phyloP scores from a whole-genome alignment of 1,284 basidiomycete genomes.

The Trichosporon inkin region DNA sequence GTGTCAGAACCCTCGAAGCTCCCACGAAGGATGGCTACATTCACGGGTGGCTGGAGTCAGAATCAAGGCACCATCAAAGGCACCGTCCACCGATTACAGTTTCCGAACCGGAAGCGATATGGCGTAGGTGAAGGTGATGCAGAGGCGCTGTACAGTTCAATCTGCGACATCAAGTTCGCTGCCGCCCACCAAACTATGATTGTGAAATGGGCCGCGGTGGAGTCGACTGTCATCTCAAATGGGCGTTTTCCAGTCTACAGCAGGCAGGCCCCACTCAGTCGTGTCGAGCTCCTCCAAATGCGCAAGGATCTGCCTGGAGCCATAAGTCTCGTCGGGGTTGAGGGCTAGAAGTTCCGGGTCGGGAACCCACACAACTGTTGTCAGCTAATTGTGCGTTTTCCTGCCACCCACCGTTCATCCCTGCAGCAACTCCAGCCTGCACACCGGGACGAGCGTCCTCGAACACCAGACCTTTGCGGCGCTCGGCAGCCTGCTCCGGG shows the following conservation, averaged over 20 bases:
- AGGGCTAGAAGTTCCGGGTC: constrained; percentile 44
- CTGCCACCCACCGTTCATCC: constrained; percentile 47
- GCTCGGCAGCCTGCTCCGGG: constrained; percentile 34
- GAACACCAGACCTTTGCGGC: constrained; percentile 46
- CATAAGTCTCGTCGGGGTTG: constrained; percentile 39
- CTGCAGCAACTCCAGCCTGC: constrained; percentile 46
- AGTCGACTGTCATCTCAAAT: neutral
- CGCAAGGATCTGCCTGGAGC: constrained; percentile 39
- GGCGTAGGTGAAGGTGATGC: no score
- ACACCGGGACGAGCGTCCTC: constrained; percentile 49
- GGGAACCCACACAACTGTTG: constrained; percentile 49
- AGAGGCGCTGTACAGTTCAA: no score
- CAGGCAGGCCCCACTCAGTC: constrained; percentile 44
- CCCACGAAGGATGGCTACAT: no score
- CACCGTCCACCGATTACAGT: no score
- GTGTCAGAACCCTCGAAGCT: no score
- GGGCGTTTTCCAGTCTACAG: constrained; percentile 8
- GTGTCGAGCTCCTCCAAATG: constrained; percentile 44
- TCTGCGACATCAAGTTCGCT: no score
- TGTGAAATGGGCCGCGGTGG: no score
- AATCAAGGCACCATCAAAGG: no score
- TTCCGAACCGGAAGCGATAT: no score
- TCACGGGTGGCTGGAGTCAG: no score
- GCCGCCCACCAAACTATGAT: no score
- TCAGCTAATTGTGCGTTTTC: neutral